Evolutionary conservation across 1,139 yeast genomes (phyloP).

Genomic region (Taphrina populina): DNA sequence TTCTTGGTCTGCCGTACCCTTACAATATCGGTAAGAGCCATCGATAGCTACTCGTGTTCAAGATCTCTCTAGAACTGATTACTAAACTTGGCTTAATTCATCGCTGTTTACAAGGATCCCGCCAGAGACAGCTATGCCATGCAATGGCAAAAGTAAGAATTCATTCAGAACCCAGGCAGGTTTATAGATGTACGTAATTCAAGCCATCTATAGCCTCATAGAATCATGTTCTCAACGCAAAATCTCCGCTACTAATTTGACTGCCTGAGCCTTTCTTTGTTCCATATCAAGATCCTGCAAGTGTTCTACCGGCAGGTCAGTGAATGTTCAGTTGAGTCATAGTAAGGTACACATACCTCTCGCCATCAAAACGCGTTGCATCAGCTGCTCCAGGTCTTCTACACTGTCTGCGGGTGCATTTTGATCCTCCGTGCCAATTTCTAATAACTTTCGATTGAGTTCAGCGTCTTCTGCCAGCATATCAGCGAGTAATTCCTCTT

Average conservation of each 20-base stretch:
- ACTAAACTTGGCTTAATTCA: too few relatives aligned
- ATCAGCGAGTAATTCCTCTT: slow-evolving; percentile 16
- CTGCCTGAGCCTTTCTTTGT: slow-evolving; percentile 18
- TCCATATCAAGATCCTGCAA: slow-evolving; percentile 14
- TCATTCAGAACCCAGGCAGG: too few relatives aligned
- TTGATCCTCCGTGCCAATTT: slow-evolving; percentile 8
- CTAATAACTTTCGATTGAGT: slow-evolving; percentile 12
- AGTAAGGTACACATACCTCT: slow-evolving; percentile 3
- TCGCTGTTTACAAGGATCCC: too few relatives aligned
- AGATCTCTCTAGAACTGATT: too few relatives aligned
- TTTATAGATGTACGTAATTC: too few relatives aligned
- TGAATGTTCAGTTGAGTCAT: neutral
- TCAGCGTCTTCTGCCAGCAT: slow-evolving; percentile 16
- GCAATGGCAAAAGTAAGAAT: too few relatives aligned
- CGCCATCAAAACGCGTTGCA: slow-evolving; percentile 27
- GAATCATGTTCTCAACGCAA: too few relatives aligned
- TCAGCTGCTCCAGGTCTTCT: slow-evolving; percentile 20
- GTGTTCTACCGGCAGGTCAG: slow-evolving; percentile 4
- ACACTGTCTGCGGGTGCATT: slow-evolving; percentile 21
- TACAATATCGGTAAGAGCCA: too few relatives aligned
- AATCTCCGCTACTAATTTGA: slow-evolving; percentile 26
- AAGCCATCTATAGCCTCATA: too few relatives aligned
- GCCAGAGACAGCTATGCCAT: too few relatives aligned
- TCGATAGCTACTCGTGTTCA: too few relatives aligned
- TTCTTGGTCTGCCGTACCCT: too few relatives aligned